Conservation (phyloP, 371 early-diverging fungal genomes). For the Lichtheimia hyalospora region DNA sequence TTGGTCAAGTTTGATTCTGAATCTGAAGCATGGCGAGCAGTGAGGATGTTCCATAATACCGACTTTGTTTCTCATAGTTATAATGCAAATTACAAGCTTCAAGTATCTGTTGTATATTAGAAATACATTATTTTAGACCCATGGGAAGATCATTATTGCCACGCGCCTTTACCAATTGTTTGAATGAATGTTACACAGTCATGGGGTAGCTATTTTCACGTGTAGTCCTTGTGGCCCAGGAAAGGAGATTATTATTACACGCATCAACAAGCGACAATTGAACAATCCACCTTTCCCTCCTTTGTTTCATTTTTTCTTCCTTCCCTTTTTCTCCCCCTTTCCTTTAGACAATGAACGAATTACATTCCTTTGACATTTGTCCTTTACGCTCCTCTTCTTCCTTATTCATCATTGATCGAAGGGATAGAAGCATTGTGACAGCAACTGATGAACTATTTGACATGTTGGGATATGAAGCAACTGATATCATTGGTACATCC, state of each 20-base stretch:
- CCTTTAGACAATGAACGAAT: neutral
- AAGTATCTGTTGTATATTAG: slow-evolving; percentile 39
- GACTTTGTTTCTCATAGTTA: slow-evolving; percentile 20
- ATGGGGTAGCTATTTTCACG: neutral
- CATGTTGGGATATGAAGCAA: slow-evolving; percentile 27
- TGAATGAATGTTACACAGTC: slow-evolving; percentile 6
- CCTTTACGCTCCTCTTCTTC: slow-evolving; percentile 28
- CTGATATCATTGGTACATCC: slow-evolving; percentile 24
- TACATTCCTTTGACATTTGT: slow-evolving; percentile 21
- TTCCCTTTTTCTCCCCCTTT: neutral
- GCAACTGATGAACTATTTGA: slow-evolving; percentile 41
- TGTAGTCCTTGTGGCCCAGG: too few relatives aligned
- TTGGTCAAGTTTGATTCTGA: slow-evolving; percentile 50
- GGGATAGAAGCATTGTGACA: slow-evolving; percentile 33
- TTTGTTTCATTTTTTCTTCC: slow-evolving; percentile 4
- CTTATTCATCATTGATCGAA: slow-evolving; percentile 27
- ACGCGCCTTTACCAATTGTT: slow-evolving; percentile 6
- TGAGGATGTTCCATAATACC: slow-evolving; percentile 46
- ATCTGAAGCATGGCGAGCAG: slow-evolving; percentile 53
- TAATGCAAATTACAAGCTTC: slow-evolving; percentile 21
- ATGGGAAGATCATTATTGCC: slow-evolving; percentile 5
- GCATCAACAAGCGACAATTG: too few relatives aligned
- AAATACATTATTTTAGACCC: neutral
- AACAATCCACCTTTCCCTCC: slow-evolving; percentile 2
- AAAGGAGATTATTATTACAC: too few relatives aligned